Conservation (phyloP, 2,329 filamentous ascomycete species). For the Allantophomopsis lycopodina region DNA sequence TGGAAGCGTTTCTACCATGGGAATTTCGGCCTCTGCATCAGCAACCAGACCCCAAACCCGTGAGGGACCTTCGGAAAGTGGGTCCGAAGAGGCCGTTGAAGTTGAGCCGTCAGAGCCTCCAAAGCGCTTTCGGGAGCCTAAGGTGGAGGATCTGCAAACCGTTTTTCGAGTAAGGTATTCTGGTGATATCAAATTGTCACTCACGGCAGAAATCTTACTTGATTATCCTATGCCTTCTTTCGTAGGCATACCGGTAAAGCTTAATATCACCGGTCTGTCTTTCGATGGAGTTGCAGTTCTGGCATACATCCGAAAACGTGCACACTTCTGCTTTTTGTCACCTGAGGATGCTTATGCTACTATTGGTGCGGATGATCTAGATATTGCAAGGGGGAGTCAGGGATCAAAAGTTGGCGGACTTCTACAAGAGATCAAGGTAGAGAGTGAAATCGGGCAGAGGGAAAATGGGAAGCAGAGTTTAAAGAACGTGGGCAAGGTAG, state of each 20-base stretch:
- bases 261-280: slow-evolving; percentile 87
- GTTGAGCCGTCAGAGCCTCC: slow-evolving; percentile 22
- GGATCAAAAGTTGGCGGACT: slow-evolving; percentile 51
- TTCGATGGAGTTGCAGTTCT: slow-evolving; percentile 93
- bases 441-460: slow-evolving; percentile 92
- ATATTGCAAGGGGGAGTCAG: slow-evolving; percentile 15
- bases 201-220: slow-evolving; percentile 89
- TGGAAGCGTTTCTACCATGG: slow-evolving; percentile 45
- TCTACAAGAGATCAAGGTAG: slow-evolving; percentile 84
- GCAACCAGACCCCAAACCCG: slow-evolving; percentile 43
- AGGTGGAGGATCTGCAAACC: slow-evolving; percentile 80
- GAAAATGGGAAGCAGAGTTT: slow-evolving; percentile 87
- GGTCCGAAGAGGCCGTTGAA: slow-evolving; percentile 14
- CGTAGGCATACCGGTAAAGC: slow-evolving; percentile 83
- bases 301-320: slow-evolving; percentile 76
- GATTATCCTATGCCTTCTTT: slow-evolving; percentile 99
- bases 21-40: slow-evolving; percentile 35
- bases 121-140: slow-evolving; percentile 53
- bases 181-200: slow-evolving; percentile 72
- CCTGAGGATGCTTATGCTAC: slow-evolving; percentile 78
- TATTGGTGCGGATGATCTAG: slow-evolving; percentile 25
- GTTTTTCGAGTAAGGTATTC: slow-evolving; percentile 84
- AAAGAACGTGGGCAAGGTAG: slow-evolving; percentile 98
- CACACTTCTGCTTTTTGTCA: slow-evolving; percentile 90
- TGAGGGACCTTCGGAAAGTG: slow-evolving; percentile 24